Evolutionary conservation across 495 filamentous ascomycete genomes (phyloP), one percentile per base, ranked within the genome.

Genomic region (Melanomma pulvis-pyrius): DNA sequence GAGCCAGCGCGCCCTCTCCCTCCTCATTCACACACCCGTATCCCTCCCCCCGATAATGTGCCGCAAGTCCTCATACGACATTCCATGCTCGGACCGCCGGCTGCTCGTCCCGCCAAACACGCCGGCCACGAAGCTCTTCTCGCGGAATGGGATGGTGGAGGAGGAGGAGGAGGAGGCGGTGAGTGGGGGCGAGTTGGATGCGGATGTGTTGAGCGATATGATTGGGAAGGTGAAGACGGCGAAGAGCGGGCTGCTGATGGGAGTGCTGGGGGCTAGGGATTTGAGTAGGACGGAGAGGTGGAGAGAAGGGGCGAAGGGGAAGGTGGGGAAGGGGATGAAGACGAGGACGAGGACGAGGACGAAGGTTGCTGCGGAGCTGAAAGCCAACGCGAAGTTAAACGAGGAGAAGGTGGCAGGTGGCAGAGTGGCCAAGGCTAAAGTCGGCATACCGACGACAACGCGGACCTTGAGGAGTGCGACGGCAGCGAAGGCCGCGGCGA

Each of bases 41-140:
- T n/a, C 54, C 6, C 19, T 25, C 5, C 44, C 32, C 51, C 13
- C 25, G 9, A 26, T 2, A 32, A 3, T 15, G 2, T 12, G 7
- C n/a, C 32, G 32, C 30, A 41, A 58, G 49, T 22, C 25, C 8
- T 56, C 51, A 6, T 57, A 48, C 52, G 62, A 59, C 62, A 21
- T 51, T 22, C 36, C 61, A 3, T 30, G 8, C 61, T 64, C 61
- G 0, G 54, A 65, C 21, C 1, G n/a, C 6, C 39, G 36, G 2
- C 39, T 58, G 2, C 46, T 68, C 28, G 65, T 61, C 1, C 65
- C 65, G 46, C 65, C 59, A 7, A 68, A 68, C 29, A 68, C 59
- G 17, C 65, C 59, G 0, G 59, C 59, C 11, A 7, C 24, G 41
- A 51, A n/a, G 11, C 3, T 15, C 13, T 21, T 53, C 29, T 19